phyloP scores from a whole-genome alignment of 352 stramenopile genomes.

The Phytophthora uliginosa region DNA sequence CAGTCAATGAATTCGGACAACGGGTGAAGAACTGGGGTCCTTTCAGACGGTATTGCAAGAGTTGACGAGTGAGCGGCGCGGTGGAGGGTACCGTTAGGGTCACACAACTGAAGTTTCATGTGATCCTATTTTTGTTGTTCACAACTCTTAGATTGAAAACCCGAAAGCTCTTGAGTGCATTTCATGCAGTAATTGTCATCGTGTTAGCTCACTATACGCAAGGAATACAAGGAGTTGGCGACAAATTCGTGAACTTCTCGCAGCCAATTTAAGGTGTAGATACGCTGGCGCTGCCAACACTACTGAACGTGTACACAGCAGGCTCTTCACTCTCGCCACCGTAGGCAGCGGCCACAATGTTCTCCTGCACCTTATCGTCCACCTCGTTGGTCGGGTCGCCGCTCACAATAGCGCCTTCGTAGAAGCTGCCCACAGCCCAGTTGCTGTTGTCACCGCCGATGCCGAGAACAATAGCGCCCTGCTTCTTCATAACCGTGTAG shows the following conservation, averaged over 20 bases:
- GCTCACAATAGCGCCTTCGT: constrained; percentile 28
- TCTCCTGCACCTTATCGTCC: constrained; percentile 23
- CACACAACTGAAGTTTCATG: no score
- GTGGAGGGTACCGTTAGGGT: no score
- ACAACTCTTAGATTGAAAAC: no score
- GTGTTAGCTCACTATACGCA: no score
- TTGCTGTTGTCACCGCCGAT: constrained; percentile 36
- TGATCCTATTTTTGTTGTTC: no score
- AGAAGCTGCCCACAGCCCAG: constrained; percentile 24
- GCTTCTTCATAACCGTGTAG: constrained; percentile 37
- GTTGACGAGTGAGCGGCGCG: no score
- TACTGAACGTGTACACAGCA: not conserved
- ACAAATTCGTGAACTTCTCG: not conserved
- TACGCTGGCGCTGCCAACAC: not conserved
- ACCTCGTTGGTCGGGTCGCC: constrained; percentile 24
- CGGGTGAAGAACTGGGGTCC: no score
- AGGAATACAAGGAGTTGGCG: no score
- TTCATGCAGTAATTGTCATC: no score
- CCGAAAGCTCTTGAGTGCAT: no score
- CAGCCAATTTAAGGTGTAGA: not conserved
- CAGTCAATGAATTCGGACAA: no score
- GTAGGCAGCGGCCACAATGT: constrained; percentile 28
- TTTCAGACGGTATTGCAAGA: no score
- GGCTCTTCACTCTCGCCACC: constrained; percentile 3
- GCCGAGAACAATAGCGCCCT: constrained; percentile 31